These are phyloP conservation scores for Fagus sylvatica DNA, from an alignment of 306 rosid species.

Conservation along the genomic window DNA sequence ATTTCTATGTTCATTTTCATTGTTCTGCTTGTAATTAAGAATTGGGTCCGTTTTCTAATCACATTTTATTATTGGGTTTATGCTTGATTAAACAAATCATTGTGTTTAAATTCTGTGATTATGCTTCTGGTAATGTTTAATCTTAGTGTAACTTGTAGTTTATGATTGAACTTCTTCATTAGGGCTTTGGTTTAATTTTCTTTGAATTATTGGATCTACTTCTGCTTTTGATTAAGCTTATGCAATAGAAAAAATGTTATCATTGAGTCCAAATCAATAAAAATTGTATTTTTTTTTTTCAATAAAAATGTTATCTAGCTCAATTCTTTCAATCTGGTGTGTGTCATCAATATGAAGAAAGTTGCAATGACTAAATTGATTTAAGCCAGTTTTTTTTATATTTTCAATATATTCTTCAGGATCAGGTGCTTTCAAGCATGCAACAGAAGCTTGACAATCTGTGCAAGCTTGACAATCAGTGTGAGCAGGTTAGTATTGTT, in stretches of 20 bases:
- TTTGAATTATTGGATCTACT: no score
- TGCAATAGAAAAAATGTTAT: no score
- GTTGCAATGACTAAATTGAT: neutral
- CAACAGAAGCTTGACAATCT: conserved; percentile 90
- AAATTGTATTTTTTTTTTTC: no score
- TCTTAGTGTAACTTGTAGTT: neutral
- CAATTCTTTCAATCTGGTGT: no score
- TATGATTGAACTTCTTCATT: no score
- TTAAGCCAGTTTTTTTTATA: neutral
- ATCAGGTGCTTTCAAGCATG: conserved; percentile 76
- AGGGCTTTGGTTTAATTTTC: no score
- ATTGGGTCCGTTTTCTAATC: no score
- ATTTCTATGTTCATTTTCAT: neutral
- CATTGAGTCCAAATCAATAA: no score
- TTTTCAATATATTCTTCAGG: conserved; percentile 42
- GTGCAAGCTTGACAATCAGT: conserved; percentile 21
- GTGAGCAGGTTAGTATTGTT: conserved; percentile 49
- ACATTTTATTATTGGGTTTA: neutral
- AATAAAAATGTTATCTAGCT: no score
- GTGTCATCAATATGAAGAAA: no score
- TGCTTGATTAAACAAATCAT: neutral
- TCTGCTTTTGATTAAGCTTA: no score
- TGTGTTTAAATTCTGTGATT: no score
- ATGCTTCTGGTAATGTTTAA: neutral
- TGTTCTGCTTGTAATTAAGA: neutral